Base-by-base conservation (phyloP, 2,329 filamentous ascomycete genomes). In the Epichloe uncinata region DNA sequence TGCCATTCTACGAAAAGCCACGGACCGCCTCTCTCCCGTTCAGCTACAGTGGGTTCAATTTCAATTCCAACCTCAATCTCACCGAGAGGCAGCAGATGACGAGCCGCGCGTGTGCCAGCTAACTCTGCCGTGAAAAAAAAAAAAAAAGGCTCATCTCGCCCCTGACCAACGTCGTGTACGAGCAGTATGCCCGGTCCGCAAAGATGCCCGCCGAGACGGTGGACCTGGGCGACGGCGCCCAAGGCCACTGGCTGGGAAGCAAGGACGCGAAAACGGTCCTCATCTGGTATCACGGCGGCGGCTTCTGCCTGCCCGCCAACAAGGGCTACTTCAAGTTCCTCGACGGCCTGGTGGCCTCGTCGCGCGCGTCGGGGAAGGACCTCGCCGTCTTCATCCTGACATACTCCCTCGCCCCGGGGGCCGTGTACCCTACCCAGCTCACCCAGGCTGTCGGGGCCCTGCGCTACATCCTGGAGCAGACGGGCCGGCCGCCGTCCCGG, bases 211-310 rank as follows among this genome's bases (percentile, higher is more conserved):
- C 54, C 2, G 47, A 55, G 26, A 58, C 55, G 13, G 56, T 59
- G 11, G 55, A 54, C 35, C 42, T 58, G 16, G 50, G 41, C 2
- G 22, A 57, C 40, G 56, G 55, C 5, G 55, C 52, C 0, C 43
- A 53, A 40, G 57, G 55, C 4, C 57, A 59, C 50, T 59, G 57
- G 57, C 48, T 59, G 7, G 57, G 57, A 5, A 48, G 52, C 46
- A 55, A 52, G 34, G 43, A 55, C 41, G 56, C 57, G 4, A 51
- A 52, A 22, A 54, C 54, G 3, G 57, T 59, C 4, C 42, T 59
- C 13, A 53, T 59, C 26, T 59, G 57, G 57, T 59, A 53, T 48
- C 57, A 59, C 16, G 57, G 57, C 35, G 57, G 57, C 41, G 57
- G 57, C 18, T 58, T 54, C 26, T 56, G 55, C 30, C 49, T 58